A percentile compares a stretch with the other conserved stretches of the same genome.
Evolutionary conservation across 225 moss, liverwort and hornwort genomes (phyloP).

Genomic region (Pleurozium schreberi): DNA sequence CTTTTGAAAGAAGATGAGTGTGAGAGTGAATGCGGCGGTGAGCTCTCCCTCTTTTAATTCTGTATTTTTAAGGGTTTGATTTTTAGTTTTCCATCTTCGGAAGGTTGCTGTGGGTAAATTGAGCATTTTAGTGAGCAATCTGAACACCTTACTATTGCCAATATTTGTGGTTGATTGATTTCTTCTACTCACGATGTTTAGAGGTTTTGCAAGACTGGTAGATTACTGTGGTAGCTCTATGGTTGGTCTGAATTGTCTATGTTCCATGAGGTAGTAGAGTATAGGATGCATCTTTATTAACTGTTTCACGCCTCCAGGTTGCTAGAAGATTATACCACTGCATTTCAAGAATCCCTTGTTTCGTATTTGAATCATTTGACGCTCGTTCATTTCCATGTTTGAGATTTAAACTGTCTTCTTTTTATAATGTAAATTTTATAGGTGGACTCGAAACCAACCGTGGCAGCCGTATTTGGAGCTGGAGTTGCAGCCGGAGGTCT

Average conservation of each 20-base stretch:
- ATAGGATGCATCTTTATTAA: neutral
- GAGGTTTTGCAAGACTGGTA: neutral
- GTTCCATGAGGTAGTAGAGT: neutral
- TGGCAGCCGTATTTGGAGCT: slow-evolving; percentile 56
- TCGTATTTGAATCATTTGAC: neutral
- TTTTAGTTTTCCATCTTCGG: neutral
- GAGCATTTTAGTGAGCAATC: neutral
- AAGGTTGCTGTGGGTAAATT: neutral
- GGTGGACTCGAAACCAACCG: slow-evolving; percentile 58
- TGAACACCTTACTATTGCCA: neutral
- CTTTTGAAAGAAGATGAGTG: neutral
- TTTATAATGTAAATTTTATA: neutral
- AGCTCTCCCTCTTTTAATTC: neutral
- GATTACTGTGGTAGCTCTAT: neutral
- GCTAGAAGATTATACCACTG: neutral
- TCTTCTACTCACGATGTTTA: neutral
- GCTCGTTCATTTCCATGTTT: neutral
- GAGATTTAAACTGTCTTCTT: neutral
- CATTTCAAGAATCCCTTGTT: neutral
- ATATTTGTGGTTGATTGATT: neutral
- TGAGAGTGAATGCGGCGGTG: neutral
- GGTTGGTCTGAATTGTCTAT: neutral
- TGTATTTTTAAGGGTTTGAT: neutral
- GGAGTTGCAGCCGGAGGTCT: slow-evolving; percentile 69
- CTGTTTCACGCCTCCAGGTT: neutral